Percentiles rank a stretch among this genome's conserved stretches.
phyloP scores from a whole-genome alignment of 2,329 filamentous ascomycete species.

The Chaetomium globosum region DNA sequence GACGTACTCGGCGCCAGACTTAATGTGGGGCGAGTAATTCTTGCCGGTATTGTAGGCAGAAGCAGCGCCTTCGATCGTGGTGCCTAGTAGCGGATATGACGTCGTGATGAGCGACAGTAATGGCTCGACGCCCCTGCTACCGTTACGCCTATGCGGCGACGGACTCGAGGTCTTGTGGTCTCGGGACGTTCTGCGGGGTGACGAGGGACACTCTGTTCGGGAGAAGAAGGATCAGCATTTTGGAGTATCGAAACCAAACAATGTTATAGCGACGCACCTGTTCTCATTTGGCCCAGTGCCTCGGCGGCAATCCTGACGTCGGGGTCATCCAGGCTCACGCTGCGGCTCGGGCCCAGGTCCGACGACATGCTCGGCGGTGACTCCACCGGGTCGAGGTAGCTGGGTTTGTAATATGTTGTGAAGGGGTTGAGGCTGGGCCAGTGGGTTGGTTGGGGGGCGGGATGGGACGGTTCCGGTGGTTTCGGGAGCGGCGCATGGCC shows the following conservation, averaged over 20 bases:
- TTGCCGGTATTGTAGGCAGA: slow-evolving; percentile 86
- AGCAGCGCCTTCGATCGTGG: slow-evolving; percentile 79
- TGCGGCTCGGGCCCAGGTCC: slow-evolving; percentile 52
- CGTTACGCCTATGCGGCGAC: slow-evolving; percentile 13
- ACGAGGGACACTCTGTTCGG: slow-evolving; percentile 65
- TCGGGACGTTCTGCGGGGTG: slow-evolving; percentile 50
- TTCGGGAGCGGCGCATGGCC: slow-evolving; percentile 34
- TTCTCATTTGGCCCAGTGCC: slow-evolving; percentile 72
- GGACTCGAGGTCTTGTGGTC: slow-evolving; percentile 23
- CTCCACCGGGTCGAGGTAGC: slow-evolving; percentile 49
- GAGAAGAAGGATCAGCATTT: slow-evolving; percentile 30
- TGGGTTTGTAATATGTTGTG: slow-evolving; percentile 52
- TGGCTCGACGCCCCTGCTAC: slow-evolving; percentile 65
- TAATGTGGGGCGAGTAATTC: slow-evolving; percentile 85
- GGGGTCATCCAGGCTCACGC: slow-evolving; percentile 65
- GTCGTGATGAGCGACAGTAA: slow-evolving; percentile 84
- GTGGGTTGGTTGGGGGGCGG: slow-evolving; percentile 35
- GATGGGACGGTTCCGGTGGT: slow-evolving; percentile 18
- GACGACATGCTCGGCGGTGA: slow-evolving; percentile 54
- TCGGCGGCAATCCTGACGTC: slow-evolving; percentile 73
- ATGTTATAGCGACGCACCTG: slow-evolving; percentile 57
- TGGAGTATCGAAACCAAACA: background rate
- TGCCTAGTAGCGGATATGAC: slow-evolving; percentile 82
- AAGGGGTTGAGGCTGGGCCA: slow-evolving; percentile 57
- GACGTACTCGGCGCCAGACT: slow-evolving; percentile 86